These are phyloP conservation scores for Paxillus involutus DNA, from an alignment of 768 basidiomycete genomes.

Conservation along the genomic window DNA sequence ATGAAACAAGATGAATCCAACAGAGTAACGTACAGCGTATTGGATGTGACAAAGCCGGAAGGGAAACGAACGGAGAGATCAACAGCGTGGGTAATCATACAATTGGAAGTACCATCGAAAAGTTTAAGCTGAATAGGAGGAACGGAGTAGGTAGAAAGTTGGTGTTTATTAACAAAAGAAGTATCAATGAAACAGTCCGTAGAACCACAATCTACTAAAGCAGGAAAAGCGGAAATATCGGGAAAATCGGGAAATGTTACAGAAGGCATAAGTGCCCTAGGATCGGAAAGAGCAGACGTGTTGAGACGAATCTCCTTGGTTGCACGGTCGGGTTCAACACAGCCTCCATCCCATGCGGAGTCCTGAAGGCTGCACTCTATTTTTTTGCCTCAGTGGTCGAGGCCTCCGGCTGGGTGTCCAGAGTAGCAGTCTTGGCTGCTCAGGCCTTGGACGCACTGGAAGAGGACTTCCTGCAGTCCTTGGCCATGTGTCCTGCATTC, in stretches of 20 bases:
- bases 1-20: no score
- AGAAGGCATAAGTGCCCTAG: background rate
- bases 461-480: background rate
- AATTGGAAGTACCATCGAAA: background rate
- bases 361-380: background rate
- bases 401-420: background rate
- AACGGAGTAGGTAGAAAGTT: background rate
- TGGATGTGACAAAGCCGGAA: no score
- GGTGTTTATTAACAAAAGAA: background rate
- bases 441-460: background rate
- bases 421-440: background rate
- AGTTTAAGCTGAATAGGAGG: background rate
- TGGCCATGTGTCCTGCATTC: background rate
- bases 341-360: background rate
- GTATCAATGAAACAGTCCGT: background rate
- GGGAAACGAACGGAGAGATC: no score
- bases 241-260: background rate
- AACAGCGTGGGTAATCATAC: no score
- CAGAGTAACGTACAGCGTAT: no score
- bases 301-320: slow-evolving; percentile 2
- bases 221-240: background rate
- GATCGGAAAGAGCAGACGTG: background rate
- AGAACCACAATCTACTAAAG: background rate
- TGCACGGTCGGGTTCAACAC: background rate
- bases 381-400: slow-evolving; percentile 1